Conservation (phyloP, 1,139 yeast species). For the Pichia sp. region DNA sequence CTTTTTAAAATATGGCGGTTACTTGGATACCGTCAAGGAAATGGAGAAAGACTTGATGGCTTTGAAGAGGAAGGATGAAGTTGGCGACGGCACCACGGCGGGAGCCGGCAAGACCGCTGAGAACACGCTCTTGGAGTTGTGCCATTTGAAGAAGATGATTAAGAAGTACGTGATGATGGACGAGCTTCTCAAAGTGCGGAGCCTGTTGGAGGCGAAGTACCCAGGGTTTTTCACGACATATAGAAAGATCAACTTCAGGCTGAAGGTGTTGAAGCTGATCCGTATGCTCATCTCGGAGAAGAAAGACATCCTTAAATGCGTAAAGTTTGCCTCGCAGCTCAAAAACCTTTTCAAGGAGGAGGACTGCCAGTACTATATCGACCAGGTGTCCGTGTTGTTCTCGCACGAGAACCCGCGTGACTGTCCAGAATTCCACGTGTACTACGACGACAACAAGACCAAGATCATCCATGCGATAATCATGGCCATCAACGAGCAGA, state of each 20-base stretch:
- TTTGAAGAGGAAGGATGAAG: slow-evolving; percentile 4
- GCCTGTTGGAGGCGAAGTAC: slow-evolving; percentile 20
- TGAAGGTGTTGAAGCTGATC: slow-evolving; percentile 50
- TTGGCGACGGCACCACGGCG: neutral
- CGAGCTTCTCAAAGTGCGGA: slow-evolving; percentile 22
- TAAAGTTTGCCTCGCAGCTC: slow-evolving; percentile 46
- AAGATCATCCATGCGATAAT: slow-evolving; percentile 43
- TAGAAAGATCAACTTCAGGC: slow-evolving; percentile 47
- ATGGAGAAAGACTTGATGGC: slow-evolving; percentile 47
- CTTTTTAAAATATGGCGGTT: slow-evolving; percentile 73
- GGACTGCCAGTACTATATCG: slow-evolving; percentile 32
- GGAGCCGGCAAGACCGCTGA: slow-evolving; percentile 6
- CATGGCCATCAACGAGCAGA: slow-evolving; percentile 34
- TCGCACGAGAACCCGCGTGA: slow-evolving; percentile 48
- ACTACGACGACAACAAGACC: slow-evolving; percentile 35
- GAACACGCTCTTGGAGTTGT: neutral
- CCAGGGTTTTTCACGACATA: slow-evolving; percentile 44
- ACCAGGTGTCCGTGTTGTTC: slow-evolving; percentile 45
- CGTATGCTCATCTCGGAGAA: slow-evolving; percentile 35
- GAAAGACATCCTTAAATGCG: slow-evolving; percentile 31
- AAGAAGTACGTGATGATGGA: slow-evolving; percentile 17
- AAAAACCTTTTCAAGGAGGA: slow-evolving; percentile 37
- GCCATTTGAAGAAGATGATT: slow-evolving; percentile 13
- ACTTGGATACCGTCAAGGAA: slow-evolving; percentile 60
- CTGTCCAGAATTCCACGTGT: slow-evolving; percentile 34